Conservation (phyloP, 805 yeast genomes). For the Spathaspora boniae region DNA sequence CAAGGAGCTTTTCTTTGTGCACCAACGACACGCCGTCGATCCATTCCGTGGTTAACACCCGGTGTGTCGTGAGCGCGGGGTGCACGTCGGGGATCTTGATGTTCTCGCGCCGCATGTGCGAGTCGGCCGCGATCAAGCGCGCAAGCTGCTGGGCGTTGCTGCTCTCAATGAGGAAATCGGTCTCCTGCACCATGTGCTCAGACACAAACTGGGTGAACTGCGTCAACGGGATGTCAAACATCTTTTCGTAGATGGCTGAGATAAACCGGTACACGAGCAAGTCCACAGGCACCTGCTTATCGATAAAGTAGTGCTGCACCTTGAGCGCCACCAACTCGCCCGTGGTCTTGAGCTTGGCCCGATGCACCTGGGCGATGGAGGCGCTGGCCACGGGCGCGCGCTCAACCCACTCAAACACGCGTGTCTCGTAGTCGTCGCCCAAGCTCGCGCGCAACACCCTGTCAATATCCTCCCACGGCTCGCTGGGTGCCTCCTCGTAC, state of each 20-base stretch:
- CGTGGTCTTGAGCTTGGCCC: slow-evolving; percentile 37
- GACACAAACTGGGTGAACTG: slow-evolving; percentile 56
- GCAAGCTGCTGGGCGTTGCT: slow-evolving; percentile 46
- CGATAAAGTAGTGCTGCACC: slow-evolving; percentile 62
- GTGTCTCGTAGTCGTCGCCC: slow-evolving; percentile 16
- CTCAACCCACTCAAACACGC: slow-evolving; percentile 44
- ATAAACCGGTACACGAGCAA: slow-evolving; percentile 52
- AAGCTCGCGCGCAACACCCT: slow-evolving; percentile 22
- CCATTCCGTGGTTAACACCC: slow-evolving; percentile 70
- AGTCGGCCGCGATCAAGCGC: slow-evolving; percentile 39
- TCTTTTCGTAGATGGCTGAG: slow-evolving; percentile 50
- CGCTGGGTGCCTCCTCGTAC: slow-evolving; percentile 68
- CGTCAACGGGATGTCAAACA: slow-evolving; percentile 63
- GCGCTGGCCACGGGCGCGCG: slow-evolving; percentile 70
- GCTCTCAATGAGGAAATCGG: slow-evolving; percentile 57
- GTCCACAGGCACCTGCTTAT: slow-evolving; percentile 59
- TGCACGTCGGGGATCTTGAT: slow-evolving; percentile 57
- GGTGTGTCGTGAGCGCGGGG: slow-evolving; percentile 41
- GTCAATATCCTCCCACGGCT: slow-evolving; percentile 48
- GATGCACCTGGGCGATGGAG: slow-evolving; percentile 69
- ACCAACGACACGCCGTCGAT: slow-evolving; percentile 64
- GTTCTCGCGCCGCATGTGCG: slow-evolving; percentile 28
- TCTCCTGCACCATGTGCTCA: slow-evolving; percentile 55
- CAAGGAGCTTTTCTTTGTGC: slow-evolving; percentile 40
- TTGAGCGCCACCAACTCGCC: slow-evolving; percentile 62